These are phyloP conservation scores for Aspergillus novoparasiticus DNA, from an alignment of 2,329 filamentous ascomycete genomes.

Conservation along the genomic window DNA sequence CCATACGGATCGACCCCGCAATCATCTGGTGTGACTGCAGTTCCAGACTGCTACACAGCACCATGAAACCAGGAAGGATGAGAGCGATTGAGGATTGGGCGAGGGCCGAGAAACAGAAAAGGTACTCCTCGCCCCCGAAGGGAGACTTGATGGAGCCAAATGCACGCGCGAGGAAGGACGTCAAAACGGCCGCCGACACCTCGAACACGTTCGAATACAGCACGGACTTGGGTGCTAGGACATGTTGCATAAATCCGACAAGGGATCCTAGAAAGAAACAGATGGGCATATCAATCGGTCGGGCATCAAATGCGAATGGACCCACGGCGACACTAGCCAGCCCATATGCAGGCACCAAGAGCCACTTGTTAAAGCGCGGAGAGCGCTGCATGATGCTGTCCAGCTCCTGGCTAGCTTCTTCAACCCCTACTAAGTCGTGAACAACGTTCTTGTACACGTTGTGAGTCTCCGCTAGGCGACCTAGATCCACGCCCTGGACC, in stretches of 20 bases:
- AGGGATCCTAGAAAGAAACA: slow-evolving; percentile 73
- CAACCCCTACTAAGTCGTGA: slow-evolving; percentile 46
- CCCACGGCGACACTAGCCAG: slow-evolving; percentile 73
- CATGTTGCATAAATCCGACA: slow-evolving; percentile 72
- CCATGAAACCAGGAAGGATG: slow-evolving; percentile 71
- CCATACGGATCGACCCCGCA: slow-evolving; percentile 71
- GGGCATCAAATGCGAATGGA: slow-evolving; percentile 75
- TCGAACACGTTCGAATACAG: slow-evolving; percentile 66
- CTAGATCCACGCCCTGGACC: slow-evolving; percentile 44
- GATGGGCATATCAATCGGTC: slow-evolving; percentile 75
- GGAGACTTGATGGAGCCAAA: slow-evolving; percentile 63
- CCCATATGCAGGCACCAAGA: slow-evolving; percentile 68
- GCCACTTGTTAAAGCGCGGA: slow-evolving; percentile 56
- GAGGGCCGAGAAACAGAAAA: slow-evolving; percentile 72
- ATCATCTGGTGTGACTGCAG: slow-evolving; percentile 70
- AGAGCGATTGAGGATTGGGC: slow-evolving; percentile 72
- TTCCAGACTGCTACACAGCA: slow-evolving; percentile 64
- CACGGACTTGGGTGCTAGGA: slow-evolving; percentile 73
- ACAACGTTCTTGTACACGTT: slow-evolving; percentile 49
- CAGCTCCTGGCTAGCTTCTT: slow-evolving; percentile 43
- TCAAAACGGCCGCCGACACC: slow-evolving; percentile 63
- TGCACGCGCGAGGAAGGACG: slow-evolving; percentile 67
- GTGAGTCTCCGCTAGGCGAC: slow-evolving; percentile 45
- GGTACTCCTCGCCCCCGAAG: slow-evolving; percentile 22
- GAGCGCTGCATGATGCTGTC: slow-evolving; percentile 57